phyloP scores from a whole-genome alignment of 2,329 filamentous ascomycete genomes.

The Gnomoniopsis sp. region DNA sequence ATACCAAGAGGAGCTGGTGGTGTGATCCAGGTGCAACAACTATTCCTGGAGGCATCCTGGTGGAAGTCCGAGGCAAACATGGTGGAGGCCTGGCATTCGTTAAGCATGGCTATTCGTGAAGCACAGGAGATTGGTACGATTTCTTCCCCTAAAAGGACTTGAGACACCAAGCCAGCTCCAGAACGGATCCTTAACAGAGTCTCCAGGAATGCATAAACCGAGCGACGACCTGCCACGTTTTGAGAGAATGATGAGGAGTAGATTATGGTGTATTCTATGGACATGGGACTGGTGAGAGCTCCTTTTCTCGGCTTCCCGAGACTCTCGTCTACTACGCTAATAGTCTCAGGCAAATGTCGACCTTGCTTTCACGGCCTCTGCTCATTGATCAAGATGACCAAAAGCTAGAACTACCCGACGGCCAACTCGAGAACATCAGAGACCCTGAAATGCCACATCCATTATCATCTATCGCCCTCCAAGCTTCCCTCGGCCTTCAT shows the following conservation, averaged over 20 bases:
- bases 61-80: conserved; percentile 44
- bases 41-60: conserved; percentile 45
- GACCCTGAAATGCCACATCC: conserved; percentile 8
- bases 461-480: conserved; percentile 13
- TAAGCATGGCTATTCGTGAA: conserved; percentile 40
- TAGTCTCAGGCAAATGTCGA: conserved; percentile 18
- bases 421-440: conserved; percentile 12
- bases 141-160: background rate
- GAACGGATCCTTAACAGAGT: background rate
- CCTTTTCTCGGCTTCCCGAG: no score
- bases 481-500: conserved; percentile 13
- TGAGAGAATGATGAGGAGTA: conserved; percentile 15
- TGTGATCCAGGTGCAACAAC: conserved; percentile 43
- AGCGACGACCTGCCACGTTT: conserved; percentile 9
- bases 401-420: conserved; percentile 13
- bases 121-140: conserved; percentile 43
- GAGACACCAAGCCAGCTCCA: background rate
- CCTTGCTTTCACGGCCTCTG: conserved; percentile 14
- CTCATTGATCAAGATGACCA: conserved; percentile 18
- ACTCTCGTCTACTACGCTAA: background rate
- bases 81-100: conserved; percentile 45
- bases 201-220: conserved; percentile 15
- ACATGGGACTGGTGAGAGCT: conserved; percentile 18
- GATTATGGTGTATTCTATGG: conserved; percentile 17
- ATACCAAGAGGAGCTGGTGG: conserved; percentile 41